phyloP scores from a whole-genome alignment of 2,329 filamentous ascomycete species.

The Aspergillus brasiliensis region DNA sequence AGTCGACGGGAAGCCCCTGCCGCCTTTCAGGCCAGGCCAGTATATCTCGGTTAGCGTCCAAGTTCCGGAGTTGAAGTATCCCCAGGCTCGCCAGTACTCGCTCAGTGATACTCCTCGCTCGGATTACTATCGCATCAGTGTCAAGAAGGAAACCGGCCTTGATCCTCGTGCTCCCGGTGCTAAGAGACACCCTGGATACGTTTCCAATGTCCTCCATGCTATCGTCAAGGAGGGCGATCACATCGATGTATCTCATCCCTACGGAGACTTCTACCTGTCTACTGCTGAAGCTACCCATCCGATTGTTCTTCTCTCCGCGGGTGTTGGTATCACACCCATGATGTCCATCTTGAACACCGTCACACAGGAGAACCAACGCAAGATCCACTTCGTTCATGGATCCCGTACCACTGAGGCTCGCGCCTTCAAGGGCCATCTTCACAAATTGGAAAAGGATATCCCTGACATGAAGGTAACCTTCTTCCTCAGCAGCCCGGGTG shows the following conservation, averaged over 20 bases:
- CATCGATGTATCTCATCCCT: conserved; percentile 67
- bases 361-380: conserved; percentile 45
- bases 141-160: conserved; percentile 67
- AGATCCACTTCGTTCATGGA: conserved; percentile 63
- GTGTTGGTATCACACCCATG: conserved; percentile 63
- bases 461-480: conserved; percentile 56
- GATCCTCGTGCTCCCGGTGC: conserved; percentile 48
- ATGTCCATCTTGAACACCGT: conserved; percentile 63
- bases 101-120: conserved; percentile 65
- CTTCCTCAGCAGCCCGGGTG: conserved; percentile 58
- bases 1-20: conserved; percentile 62
- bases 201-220: conserved; percentile 71
- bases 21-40: conserved; percentile 68
- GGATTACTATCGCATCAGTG: conserved; percentile 68
- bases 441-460: conserved; percentile 45
- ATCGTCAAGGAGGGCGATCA: conserved; percentile 62
- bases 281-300: conserved; percentile 49
- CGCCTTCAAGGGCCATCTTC: conserved; percentile 59
- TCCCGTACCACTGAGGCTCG: conserved; percentile 50
- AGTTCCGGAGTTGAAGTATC: conserved; percentile 61
- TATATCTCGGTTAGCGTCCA: conserved; percentile 67
- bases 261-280: conserved; percentile 60
- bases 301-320: conserved; percentile 63
- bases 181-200: conserved; percentile 60
- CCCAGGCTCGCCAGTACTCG: conserved; percentile 74